Evolutionary conservation across 306 rosid species (phyloP).

Genomic region (Medicago truncatula): MtrunA17r5.0-ANR NC_053044.1:25414501-25415000

Average conservation of each 20-base stretch:
- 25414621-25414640: too few species aligned
- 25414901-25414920: slow-evolving; percentile 98
- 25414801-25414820: background rate
- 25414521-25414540: background rate
- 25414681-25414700: background rate
- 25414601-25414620: background rate
- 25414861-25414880: background rate
- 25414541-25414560: background rate
- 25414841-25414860: background rate
- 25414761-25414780: background rate
- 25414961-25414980: slow-evolving; percentile 78
- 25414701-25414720: background rate
- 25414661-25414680: background rate
- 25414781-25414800: background rate
- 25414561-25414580: background rate
- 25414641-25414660: background rate
- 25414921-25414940: slow-evolving; percentile 89
- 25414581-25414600: too few species aligned
- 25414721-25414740: background rate
- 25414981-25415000: slow-evolving; percentile 96
- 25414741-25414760: background rate
- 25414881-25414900: slow-evolving; percentile 48
- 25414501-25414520: background rate
- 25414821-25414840: background rate
- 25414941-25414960: slow-evolving; percentile 66